Conservation (phyloP, 2,329 filamentous ascomycete species). For the Hypomyces rosellus region DNA sequence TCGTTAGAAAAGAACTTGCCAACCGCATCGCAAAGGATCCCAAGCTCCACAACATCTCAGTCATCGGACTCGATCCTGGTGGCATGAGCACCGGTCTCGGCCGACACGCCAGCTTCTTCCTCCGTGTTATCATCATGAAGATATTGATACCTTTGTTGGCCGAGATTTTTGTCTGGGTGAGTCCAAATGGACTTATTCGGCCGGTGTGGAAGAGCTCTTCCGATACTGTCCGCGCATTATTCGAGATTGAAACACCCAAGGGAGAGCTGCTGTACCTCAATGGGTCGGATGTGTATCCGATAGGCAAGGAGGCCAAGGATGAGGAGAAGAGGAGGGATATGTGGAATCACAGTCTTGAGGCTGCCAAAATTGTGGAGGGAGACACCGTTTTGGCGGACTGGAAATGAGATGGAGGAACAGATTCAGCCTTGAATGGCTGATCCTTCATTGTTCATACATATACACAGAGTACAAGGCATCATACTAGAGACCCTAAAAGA, state of each 20-base stretch:
- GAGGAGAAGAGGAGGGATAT: conserved; percentile 22
- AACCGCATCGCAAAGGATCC: conserved; percentile 28
- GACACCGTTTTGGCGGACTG: conserved; percentile 23
- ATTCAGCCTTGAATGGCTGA: neutral
- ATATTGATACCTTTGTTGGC: conserved; percentile 20
- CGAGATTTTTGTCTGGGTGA: conserved; percentile 17
- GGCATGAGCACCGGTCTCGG: conserved; percentile 28
- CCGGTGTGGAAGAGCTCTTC: conserved; percentile 27
- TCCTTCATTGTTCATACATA: neutral
- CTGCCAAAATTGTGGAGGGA: conserved; percentile 17
- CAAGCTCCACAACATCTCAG: conserved; percentile 26
- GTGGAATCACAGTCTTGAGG: conserved; percentile 26
- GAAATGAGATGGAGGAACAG: conserved; percentile 15
- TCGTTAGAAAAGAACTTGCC: conserved; percentile 24
- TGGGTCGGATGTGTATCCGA: conserved; percentile 23
- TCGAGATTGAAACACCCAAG: conserved; percentile 21
- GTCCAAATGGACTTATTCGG: conserved; percentile 25
- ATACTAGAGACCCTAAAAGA: no score
- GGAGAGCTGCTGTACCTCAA: conserved; percentile 29
- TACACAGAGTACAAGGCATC: no score
- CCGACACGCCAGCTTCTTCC: conserved; percentile 21
- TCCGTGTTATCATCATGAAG: conserved; percentile 18
- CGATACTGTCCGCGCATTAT: conserved; percentile 26
- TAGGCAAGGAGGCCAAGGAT: conserved; percentile 25
- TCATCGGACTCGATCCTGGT: conserved; percentile 34